Percentiles rank a stretch among this genome's conserved stretches.
These are phyloP conservation scores for Carex kokanica DNA, from an alignment of 176 grass and related monocot genomes.

Conservation along the genomic window DNA sequence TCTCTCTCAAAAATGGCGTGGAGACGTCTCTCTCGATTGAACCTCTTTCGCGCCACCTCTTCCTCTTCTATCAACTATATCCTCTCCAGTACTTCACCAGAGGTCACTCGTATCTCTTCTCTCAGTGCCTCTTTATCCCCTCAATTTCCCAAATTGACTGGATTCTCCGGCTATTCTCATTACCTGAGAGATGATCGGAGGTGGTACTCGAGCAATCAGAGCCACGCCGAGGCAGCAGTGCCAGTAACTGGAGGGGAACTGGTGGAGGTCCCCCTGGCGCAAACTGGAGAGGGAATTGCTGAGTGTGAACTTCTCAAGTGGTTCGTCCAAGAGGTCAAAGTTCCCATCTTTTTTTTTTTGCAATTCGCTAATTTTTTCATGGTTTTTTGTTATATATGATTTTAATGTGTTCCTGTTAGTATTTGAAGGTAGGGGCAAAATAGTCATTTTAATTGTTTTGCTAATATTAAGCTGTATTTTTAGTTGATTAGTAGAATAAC, in stretches of 20 bases:
- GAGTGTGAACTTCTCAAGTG: constrained; percentile 93
- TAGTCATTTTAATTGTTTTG: no score
- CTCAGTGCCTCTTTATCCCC: neutral
- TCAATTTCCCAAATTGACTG: neutral
- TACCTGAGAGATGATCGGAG: neutral
- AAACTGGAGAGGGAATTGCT: constrained; percentile 94
- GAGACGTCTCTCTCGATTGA: constrained; percentile 1
- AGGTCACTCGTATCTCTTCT: neutral
- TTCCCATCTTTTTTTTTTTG: neutral
- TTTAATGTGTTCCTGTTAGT: neutral
- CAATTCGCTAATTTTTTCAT: neutral
- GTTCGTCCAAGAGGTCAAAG: constrained; percentile 65
- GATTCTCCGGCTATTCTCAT: neutral
- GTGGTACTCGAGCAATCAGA: constrained; percentile 33
- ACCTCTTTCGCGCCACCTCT: neutral
- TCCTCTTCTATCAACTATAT: neutral
- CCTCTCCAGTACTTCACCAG: neutral
- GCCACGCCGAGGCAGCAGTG: constrained; percentile 17
- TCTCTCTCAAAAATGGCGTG: constrained; percentile 12
- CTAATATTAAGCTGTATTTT: no score
- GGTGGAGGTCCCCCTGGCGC: constrained; percentile 80
- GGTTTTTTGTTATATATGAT: neutral
- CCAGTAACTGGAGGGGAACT: constrained; percentile 30
- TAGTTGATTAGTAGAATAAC: no score
- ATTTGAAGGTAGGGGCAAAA: no score